Evolutionary conservation across 2,329 filamentous ascomycete genomes (phyloP).

Genomic region (Coniochaeta prunicola): DNA sequence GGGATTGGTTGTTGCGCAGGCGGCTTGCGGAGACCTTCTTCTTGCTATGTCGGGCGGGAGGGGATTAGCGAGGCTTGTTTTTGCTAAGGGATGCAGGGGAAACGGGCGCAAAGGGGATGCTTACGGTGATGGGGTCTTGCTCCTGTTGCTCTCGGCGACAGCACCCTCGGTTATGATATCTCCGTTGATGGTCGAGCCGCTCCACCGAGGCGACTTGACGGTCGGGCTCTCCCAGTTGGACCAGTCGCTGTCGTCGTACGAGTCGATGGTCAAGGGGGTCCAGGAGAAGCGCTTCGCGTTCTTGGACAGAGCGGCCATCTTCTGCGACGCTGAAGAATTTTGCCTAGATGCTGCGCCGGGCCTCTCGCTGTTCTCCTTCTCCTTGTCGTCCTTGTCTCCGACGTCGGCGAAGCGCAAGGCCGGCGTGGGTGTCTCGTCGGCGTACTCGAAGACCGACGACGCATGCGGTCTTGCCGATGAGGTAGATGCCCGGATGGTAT

Average conservation of each 20-base stretch:
- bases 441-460: conserved; percentile 26
- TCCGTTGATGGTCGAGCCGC: conserved; percentile 49
- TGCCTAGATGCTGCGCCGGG: conserved; percentile 19
- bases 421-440: conserved; percentile 22
- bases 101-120: conserved; percentile 1
- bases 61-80: conserved; percentile 19
- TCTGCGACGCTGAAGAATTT: conserved; percentile 4
- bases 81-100: conserved; percentile 18
- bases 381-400: conserved; percentile 4
- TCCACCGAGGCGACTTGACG: conserved; percentile 53
- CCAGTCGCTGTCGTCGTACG: conserved; percentile 56
- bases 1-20: conserved; percentile 5
- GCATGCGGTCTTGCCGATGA: conserved; percentile 31
- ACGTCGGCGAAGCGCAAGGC: conserved; percentile 7
- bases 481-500: conserved; percentile 36
- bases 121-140: neutral
- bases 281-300: conserved; percentile 50
- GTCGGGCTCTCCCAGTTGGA: conserved; percentile 55
- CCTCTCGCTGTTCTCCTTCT: conserved; percentile 13
- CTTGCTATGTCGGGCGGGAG: neutral
- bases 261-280: conserved; percentile 50
- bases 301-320: conserved; percentile 27
- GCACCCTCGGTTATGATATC: conserved; percentile 39
- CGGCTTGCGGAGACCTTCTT: neutral
- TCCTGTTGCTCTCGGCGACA: conserved; percentile 31